Evolutionary conservation across 148 eudicot species (phyloP).

Genomic region (Silene latifolia): DNA sequence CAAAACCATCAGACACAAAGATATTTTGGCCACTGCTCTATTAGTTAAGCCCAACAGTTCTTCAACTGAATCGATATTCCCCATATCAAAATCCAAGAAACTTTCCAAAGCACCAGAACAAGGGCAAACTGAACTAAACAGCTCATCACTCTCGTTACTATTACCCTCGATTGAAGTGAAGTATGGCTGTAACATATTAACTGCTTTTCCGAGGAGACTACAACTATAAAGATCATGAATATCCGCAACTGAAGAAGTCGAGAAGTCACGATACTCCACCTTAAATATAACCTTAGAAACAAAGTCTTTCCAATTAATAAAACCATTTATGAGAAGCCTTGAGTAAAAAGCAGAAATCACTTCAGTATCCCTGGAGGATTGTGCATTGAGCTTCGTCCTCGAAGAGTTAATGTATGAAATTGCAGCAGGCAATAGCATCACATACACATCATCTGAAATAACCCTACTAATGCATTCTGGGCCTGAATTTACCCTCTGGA

Average conservation of each 20-base stretch:
- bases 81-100: constrained; percentile 42
- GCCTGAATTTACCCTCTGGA: constrained; percentile 16
- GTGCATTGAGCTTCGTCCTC: constrained; percentile 33
- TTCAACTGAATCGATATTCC: constrained; percentile 31
- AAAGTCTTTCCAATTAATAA: constrained; percentile 62
- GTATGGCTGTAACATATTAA: constrained; percentile 44
- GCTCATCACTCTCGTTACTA: constrained; percentile 39
- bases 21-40: constrained; percentile 56
- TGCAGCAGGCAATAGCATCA: constrained; percentile 80
- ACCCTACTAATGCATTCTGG: constrained; percentile 22
- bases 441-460: constrained; percentile 45
- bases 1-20: constrained; percentile 53
- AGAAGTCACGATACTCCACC: constrained; percentile 34
- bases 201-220: constrained; percentile 68
- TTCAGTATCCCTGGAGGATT: constrained; percentile 26
- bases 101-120: constrained; percentile 25
- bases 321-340: constrained; percentile 48
- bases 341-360: constrained; percentile 44
- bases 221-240: constrained; percentile 36
- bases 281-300: constrained; percentile 47
- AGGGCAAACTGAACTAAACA: constrained; percentile 52
- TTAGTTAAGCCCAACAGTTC: constrained; percentile 51
- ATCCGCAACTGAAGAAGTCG: constrained; percentile 44
- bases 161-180: constrained; percentile 32
- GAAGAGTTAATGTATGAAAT: constrained; percentile 43